Conservation (phyloP, 306 rosid genomes). For the Purshia tridentata region DNA sequence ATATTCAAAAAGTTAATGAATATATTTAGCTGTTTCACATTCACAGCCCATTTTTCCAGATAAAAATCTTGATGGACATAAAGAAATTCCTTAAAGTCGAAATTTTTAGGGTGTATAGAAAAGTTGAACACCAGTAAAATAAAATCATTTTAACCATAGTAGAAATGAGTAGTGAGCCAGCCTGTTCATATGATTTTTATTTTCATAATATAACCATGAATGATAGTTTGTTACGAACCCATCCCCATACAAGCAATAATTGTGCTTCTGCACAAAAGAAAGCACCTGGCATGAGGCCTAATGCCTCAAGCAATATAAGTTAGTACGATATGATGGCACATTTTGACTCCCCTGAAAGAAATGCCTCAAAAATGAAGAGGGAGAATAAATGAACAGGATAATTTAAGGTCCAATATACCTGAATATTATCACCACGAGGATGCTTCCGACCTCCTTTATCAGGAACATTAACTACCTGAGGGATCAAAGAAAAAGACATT, state of each 20-base stretch:
- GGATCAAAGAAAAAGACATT: neutral
- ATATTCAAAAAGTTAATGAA: neutral
- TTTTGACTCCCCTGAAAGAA: neutral
- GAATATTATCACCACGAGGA: slow-evolving; percentile 52
- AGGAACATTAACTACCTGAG: slow-evolving; percentile 63
- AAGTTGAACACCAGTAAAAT: neutral
- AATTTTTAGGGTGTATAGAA: neutral
- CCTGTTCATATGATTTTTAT: neutral
- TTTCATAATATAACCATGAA: neutral
- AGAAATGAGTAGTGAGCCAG: neutral
- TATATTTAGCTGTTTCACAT: neutral
- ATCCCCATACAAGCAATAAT: neutral
- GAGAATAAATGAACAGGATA: neutral
- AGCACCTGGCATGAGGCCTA: neutral
- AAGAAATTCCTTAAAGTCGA: neutral
- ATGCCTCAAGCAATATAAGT: neutral
- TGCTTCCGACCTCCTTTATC: slow-evolving; percentile 63
- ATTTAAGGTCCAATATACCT: slow-evolving; percentile 37
- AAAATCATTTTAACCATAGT: neutral
- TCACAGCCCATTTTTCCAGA: slow-evolving; percentile 1
- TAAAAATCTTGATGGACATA: neutral
- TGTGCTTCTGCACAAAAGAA: neutral
- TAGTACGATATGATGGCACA: neutral
- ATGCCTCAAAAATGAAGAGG: neutral
- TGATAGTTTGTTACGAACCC: neutral